Base-by-base conservation (phyloP, 306 rosid genomes). In the Rosa persica region DNA sequence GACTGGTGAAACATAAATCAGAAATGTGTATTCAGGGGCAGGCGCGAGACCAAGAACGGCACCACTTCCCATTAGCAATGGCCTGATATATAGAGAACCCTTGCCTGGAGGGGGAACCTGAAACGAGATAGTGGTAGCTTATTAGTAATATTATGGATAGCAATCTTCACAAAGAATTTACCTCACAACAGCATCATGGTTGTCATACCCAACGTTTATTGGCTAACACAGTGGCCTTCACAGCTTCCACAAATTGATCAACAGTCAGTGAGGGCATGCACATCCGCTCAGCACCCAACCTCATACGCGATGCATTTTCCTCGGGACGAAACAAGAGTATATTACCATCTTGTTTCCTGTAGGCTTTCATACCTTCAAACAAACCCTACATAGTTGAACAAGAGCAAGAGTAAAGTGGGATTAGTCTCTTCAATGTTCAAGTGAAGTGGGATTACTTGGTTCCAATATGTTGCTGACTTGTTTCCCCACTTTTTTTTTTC, bases 21-120 rank as follows among this genome's bases (percentile, higher is more conserved):
- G 81, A 86, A 95, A 95, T 60, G 97, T 95, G 85, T 93, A 95
- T 89, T 95, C 99, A 3, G 98, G 98, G 69, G 99, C 89, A 73
- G 99, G 99, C 60, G 98, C 96, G 48, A 95, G 93, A 78, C 99
- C 98, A 74, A 95, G 99, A 78, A 95, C 92, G 65, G 97, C 92
- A 74, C 99, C 99, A 80, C 97, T 95, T 62, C 99, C 99, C 91
- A 95, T 87, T 73, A 95, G 89, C 87, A 95, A 86, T 34, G 99
- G 99, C 85, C 99, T 93, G 85, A 95, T 88, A 77, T 91, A 93
- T 81, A 95, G 79, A 81, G 98, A 92, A 81, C 99, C 99, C 85
- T 91, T 93, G 47, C 98, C 99, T 7, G 83, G 65, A 77, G 99
- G 99, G 66, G 99, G 99, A 65, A 95, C 83, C 98, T 95, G 93